A percentile compares a stretch with the other conserved stretches of the same genome.
Evolutionary conservation across 2,329 filamentous ascomycete genomes (phyloP).

Genomic region (Pseudopyrenochaeta lycopersici): DNA sequence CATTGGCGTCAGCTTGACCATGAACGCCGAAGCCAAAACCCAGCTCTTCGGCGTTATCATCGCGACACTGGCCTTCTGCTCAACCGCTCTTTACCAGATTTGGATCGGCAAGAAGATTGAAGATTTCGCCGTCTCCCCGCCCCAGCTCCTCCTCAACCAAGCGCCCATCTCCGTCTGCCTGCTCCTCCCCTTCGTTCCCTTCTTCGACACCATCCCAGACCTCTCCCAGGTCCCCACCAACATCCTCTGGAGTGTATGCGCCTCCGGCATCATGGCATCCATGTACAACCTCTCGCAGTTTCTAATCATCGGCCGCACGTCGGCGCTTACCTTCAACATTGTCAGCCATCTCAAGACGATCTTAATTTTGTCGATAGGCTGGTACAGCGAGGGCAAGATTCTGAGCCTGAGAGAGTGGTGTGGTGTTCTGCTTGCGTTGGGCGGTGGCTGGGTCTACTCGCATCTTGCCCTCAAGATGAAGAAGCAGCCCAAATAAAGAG

Average conservation of each 20-base stretch:
- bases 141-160: constrained; percentile 57
- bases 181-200: constrained; percentile 54
- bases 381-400: constrained; percentile 56
- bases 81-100: constrained; percentile 58
- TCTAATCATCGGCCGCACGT: constrained; percentile 52
- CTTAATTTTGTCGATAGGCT: constrained; percentile 56
- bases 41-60: constrained; percentile 54
- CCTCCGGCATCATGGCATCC: constrained; percentile 55
- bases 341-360: constrained; percentile 57
- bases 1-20: constrained; percentile 56
- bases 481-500: constrained; percentile 29
- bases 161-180: constrained; percentile 57
- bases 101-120: constrained; percentile 61
- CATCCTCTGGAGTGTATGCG: constrained; percentile 51
- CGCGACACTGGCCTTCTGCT: constrained; percentile 54
- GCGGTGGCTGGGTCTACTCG: constrained; percentile 57
- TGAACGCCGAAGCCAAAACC: constrained; percentile 52
- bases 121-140: constrained; percentile 55
- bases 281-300: constrained; percentile 55
- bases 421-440: constrained; percentile 56
- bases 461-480: constrained; percentile 51
- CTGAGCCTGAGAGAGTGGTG: constrained; percentile 51
- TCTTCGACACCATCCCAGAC: constrained; percentile 54
- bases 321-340: constrained; percentile 52
- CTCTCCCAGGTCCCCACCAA: constrained; percentile 49